Conservation (phyloP, 2,329 filamentous ascomycete species). For the Pestalotiopsis sp. region DNA sequence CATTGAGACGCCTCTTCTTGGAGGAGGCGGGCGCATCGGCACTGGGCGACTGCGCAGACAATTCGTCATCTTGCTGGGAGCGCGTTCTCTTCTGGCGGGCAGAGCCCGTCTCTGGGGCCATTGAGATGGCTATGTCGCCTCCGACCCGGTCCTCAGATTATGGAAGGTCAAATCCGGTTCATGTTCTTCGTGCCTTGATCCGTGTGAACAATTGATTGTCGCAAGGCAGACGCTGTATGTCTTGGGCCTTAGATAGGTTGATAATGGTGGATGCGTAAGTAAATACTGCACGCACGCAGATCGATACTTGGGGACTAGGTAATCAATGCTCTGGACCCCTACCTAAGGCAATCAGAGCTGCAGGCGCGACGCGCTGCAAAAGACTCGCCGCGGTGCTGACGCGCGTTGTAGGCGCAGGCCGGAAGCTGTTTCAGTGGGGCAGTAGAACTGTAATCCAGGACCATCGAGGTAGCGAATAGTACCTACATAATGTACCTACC, state of each 20-base stretch:
- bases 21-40: background rate
- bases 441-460: background rate
- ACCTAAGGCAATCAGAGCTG: background rate
- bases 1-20: conserved; percentile 14
- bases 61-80: conserved; percentile 7
- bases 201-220: background rate
- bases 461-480: no score
- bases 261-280: background rate
- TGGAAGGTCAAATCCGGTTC: background rate
- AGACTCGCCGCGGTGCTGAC: background rate
- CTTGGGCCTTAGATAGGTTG: background rate
- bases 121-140: conserved; percentile 1
- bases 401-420: background rate
- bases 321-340: background rate
- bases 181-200: background rate
- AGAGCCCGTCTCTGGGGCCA: conserved; percentile 9
- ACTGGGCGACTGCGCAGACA: background rate
- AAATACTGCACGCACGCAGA: background rate
- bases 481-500: no score
- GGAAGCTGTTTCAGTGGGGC: background rate
- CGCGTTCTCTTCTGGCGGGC: conserved; percentile 14
- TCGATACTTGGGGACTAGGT: background rate
- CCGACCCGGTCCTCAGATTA: background rate
- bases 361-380: background rate
- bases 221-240: background rate